These are phyloP conservation scores for Septoria linicola DNA, from an alignment of 2,329 filamentous ascomycete species.

Conservation along the genomic window DNA sequence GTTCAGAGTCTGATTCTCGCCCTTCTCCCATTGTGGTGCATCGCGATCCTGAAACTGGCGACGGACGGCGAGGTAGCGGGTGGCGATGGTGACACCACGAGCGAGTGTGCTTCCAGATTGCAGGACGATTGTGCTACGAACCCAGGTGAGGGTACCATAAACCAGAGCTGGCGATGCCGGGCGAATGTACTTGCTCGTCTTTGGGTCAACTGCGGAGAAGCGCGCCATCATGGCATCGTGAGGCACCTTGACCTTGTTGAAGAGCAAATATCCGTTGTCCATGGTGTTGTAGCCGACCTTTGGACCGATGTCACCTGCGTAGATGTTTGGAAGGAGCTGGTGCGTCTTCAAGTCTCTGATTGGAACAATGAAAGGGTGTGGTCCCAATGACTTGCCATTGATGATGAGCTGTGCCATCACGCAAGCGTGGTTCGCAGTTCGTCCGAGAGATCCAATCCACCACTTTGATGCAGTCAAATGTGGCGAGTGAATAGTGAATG, in stretches of 20 bases:
- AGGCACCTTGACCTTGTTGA: slow-evolving; percentile 74
- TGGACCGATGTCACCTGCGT: slow-evolving; percentile 77
- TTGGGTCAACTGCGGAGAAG: slow-evolving; percentile 68
- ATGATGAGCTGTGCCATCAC: slow-evolving; percentile 77
- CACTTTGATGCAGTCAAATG: slow-evolving; percentile 74
- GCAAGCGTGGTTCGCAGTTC: slow-evolving; percentile 72
- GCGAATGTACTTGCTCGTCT: slow-evolving; percentile 66
- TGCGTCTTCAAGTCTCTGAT: slow-evolving; percentile 70
- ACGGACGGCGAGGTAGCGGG: slow-evolving; percentile 69
- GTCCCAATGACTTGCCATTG: slow-evolving; percentile 66
- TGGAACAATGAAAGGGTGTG: slow-evolving; percentile 76
- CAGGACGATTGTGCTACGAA: slow-evolving; percentile 71
- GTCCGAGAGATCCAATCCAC: slow-evolving; percentile 79
- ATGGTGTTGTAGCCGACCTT: slow-evolving; percentile 68
- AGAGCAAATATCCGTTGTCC: slow-evolving; percentile 77
- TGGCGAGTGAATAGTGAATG: slow-evolving; percentile 72
- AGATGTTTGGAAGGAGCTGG: slow-evolving; percentile 65
- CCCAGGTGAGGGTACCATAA: slow-evolving; percentile 74
- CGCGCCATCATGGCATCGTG: slow-evolving; percentile 71
- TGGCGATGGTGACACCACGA: slow-evolving; percentile 74
- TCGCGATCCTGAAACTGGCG: slow-evolving; percentile 78
- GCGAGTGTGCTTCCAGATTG: slow-evolving; percentile 70
- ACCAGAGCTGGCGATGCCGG: slow-evolving; percentile 66
- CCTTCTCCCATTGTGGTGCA: slow-evolving; percentile 55
- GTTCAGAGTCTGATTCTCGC: slow-evolving; percentile 74